These are phyloP conservation scores for Castanea crenata DNA, from an alignment of 306 rosid species.

Conservation along the genomic window DNA sequence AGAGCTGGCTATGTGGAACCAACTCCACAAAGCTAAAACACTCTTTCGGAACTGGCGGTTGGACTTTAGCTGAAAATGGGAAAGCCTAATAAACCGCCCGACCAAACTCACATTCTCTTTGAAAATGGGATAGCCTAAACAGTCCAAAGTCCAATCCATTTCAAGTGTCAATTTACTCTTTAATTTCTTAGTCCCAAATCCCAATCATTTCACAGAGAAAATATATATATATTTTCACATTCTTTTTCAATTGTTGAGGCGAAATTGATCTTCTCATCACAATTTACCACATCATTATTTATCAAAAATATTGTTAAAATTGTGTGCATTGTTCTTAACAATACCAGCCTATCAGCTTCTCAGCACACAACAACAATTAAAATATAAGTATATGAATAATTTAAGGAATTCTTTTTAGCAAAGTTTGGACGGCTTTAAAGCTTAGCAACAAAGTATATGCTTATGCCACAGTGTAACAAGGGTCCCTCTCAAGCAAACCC, in stretches of 20 bases:
- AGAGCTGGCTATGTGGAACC: background rate
- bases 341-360: too few relatives aligned
- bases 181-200: too few relatives aligned
- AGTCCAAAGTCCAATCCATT: background rate
- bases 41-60: background rate
- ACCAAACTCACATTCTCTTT: background rate
- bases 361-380: too few relatives aligned
- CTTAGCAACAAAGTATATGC: background rate
- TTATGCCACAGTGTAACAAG: background rate
- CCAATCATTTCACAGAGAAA: too few relatives aligned
- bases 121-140: background rate
- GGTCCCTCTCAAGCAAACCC: slow-evolving; percentile 27
- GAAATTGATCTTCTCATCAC: too few relatives aligned
- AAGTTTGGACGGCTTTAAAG: slow-evolving; percentile 10
- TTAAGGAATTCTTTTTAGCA: background rate
- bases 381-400: too few relatives aligned
- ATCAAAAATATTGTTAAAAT: too few relatives aligned
- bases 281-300: too few relatives aligned
- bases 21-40: background rate
- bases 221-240: too few relatives aligned
- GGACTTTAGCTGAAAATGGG: background rate
- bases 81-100: background rate
- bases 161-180: background rate
- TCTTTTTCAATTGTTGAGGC: too few relatives aligned
- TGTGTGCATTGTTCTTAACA: too few relatives aligned